Percentiles rank a stretch among this genome's conserved stretches.
These are phyloP conservation scores for Mycena chlorophos DNA, from an alignment of 768 basidiomycete species.

Conservation along the genomic window DNA sequence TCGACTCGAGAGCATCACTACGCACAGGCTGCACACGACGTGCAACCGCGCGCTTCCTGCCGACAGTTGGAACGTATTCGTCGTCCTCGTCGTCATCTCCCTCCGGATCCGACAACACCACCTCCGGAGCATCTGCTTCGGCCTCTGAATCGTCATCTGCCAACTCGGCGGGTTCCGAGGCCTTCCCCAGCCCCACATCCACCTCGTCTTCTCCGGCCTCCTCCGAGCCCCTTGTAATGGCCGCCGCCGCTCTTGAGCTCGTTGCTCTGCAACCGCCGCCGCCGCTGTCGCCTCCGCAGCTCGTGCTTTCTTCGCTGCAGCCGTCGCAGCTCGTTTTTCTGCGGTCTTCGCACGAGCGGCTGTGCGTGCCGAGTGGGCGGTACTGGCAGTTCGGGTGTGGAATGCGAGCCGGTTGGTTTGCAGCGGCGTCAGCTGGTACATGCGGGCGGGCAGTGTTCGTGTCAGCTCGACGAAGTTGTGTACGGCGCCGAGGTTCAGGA, in stretches of 20 bases:
- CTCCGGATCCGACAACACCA: not conserved
- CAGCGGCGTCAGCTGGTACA: not conserved
- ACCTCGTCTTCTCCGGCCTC: not conserved
- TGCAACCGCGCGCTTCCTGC: not conserved
- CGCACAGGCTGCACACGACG: not conserved
- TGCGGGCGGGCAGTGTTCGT: not conserved
- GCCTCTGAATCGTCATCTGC: not conserved
- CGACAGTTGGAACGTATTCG: not conserved
- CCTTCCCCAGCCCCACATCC: not conserved
- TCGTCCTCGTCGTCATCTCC: not conserved
- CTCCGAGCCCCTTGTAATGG: not conserved
- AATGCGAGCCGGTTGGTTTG: not conserved
- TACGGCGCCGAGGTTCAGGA: not conserved
- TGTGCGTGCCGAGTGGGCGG: not conserved
- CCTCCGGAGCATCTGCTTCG: not conserved
- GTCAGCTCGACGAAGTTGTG: conserved; percentile 1
- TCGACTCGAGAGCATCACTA: too few species aligned
- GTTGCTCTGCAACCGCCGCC: not conserved
- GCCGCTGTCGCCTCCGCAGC: not conserved
- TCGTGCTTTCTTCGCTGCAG: not conserved
- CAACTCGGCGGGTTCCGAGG: not conserved
- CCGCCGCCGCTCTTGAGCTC: not conserved
- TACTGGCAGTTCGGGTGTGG: not conserved
- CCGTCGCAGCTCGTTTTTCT: not conserved
- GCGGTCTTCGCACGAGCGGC: not conserved